Conservation (phyloP, 371 early-diverging fungal genomes). For the Umbelopsis sp. region DNA sequence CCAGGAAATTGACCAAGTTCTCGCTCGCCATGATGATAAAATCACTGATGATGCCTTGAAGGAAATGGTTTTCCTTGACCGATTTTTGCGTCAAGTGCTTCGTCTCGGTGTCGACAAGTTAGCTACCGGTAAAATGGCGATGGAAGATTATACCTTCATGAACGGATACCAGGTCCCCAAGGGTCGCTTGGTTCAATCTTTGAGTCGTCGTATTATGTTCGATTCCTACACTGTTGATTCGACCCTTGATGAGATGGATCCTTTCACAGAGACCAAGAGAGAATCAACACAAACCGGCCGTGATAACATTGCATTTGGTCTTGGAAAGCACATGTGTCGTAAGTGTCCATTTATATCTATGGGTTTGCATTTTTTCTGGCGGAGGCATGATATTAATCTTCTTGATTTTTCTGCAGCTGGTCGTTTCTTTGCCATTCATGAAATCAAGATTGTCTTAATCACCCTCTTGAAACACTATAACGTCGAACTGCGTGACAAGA, state of each 20-base stretch:
- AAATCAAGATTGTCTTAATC: constrained; percentile 43
- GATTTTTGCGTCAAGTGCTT: constrained; percentile 39
- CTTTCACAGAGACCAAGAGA: constrained; percentile 25
- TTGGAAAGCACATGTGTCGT: constrained; percentile 41
- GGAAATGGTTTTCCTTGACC: constrained; percentile 38
- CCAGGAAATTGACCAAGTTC: constrained; percentile 33
- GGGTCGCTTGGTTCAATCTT: constrained; percentile 30
- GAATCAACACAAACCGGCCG: constrained; percentile 26
- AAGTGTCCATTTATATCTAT: not conserved
- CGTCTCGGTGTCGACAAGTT: constrained; percentile 40
- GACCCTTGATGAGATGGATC: constrained; percentile 32
- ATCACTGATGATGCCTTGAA: constrained; percentile 29
- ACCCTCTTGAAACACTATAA: constrained; percentile 31
- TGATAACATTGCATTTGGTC: constrained; percentile 40
- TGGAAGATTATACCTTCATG: constrained; percentile 33
- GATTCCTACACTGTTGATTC: constrained; percentile 26
- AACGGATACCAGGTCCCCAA: constrained; percentile 46
- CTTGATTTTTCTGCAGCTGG: constrained; percentile 29
- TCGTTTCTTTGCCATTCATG: constrained; percentile 56
- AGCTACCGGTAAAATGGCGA: constrained; percentile 32
- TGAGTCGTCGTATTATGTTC: constrained; percentile 35
- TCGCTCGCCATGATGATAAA: constrained; percentile 25
- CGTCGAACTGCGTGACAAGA: constrained; percentile 17
- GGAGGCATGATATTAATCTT: not conserved
- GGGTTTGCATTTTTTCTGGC: too few relatives aligned